Conservation (phyloP, 148 eudicot genomes). For the Dianthus caryophyllus region DNA sequence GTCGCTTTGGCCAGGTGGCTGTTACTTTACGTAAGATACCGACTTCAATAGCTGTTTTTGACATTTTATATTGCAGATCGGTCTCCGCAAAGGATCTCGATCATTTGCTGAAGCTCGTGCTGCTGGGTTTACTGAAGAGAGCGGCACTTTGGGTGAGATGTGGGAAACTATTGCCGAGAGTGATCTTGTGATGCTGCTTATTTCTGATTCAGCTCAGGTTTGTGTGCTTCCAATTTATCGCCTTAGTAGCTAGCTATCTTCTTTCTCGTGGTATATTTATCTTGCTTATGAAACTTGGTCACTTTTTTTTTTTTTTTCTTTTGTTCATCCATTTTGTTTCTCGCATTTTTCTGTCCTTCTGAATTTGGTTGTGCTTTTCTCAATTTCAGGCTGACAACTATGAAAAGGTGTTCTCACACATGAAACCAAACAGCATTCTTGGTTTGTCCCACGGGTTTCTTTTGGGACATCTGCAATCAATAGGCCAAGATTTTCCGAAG, state of each 20-base stretch:
- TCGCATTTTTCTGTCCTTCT: conserved; percentile 31
- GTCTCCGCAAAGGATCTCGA: conserved; percentile 89
- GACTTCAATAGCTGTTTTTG: not conserved
- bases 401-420: conserved; percentile 81
- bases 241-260: not conserved
- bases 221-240: conserved; percentile 17
- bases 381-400: conserved; percentile 80
- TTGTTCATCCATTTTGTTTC: too few species aligned
- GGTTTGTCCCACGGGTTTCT: conserved; percentile 99
- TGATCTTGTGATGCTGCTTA: conserved; percentile 86
- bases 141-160: conserved; percentile 86
- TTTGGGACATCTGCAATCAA: conserved; percentile 90
- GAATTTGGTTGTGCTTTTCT: not conserved
- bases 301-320: too few species aligned
- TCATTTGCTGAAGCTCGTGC: conserved; percentile 90
- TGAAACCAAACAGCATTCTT: conserved; percentile 96
- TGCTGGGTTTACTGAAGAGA: conserved; percentile 91
- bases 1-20: not conserved
- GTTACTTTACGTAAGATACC: not conserved
- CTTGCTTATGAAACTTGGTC: too few species aligned
- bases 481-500: conserved; percentile 82
- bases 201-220: conserved; percentile 98
- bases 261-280: too few species aligned
- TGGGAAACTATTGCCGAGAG: conserved; percentile 81
- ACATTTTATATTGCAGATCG: conserved; percentile 16